phyloP scores from a whole-genome alignment of 202 grass and related monocot genomes.

The Schoenoplectus triqueter region DNA sequence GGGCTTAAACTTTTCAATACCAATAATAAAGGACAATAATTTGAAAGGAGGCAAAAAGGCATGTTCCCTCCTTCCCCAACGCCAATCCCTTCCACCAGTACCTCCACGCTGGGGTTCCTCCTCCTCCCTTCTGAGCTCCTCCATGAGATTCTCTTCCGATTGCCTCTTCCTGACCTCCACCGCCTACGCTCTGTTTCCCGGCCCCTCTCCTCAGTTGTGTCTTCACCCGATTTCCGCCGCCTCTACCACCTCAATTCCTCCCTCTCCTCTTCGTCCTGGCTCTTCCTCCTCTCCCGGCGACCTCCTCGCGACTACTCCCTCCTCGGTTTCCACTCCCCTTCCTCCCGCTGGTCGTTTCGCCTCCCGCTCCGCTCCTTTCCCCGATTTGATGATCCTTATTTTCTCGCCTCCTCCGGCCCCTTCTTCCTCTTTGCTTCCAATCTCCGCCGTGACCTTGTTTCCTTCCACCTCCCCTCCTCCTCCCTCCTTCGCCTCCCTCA shows the following conservation, averaged over 20 bases:
- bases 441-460: constrained; percentile 75
- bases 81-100: constrained; percentile 22
- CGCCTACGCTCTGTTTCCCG: constrained; percentile 80
- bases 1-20: too few species aligned
- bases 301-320: constrained; percentile 67
- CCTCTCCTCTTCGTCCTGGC: constrained; percentile 63
- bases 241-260: constrained; percentile 75
- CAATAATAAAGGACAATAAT: neutral
- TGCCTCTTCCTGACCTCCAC: constrained; percentile 81
- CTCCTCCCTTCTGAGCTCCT: constrained; percentile 91
- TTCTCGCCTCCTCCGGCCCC: constrained; percentile 77
- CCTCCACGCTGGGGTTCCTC: constrained; percentile 44
- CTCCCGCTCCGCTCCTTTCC: constrained; percentile 67
- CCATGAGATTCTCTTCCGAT: constrained; percentile 89
- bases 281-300: constrained; percentile 87
- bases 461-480: constrained; percentile 65
- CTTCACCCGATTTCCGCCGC: constrained; percentile 77
- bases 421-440: constrained; percentile 94
- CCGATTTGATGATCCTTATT: constrained; percentile 82
- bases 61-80: constrained; percentile 28
- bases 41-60: constrained; percentile 18
- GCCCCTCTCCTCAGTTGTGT: constrained; percentile 65
- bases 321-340: constrained; percentile 78
- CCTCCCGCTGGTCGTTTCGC: constrained; percentile 76
- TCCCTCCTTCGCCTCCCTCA: constrained; percentile 59